A percentile compares a stretch with the other conserved stretches of the same genome.
Conservation (phyloP, 2,329 filamentous ascomycete species). For the Aulographum hederae region DNA sequence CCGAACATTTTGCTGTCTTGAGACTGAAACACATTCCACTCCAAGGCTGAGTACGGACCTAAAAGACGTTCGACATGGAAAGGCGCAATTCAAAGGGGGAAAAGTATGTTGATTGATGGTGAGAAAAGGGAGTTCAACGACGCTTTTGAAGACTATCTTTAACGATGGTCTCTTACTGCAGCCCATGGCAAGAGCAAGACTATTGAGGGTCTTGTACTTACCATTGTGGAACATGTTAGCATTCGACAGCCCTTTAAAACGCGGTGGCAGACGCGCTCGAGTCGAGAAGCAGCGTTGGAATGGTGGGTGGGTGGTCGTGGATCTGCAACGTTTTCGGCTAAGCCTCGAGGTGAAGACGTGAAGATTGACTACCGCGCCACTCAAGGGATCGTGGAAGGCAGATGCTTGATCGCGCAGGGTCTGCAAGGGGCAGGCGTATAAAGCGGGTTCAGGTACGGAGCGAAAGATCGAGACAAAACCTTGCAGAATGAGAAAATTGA, state of each 20-base stretch:
- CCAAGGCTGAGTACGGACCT: too few relatives aligned
- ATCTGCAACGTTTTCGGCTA: neutral
- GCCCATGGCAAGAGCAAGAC: neutral
- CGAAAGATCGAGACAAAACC: neutral
- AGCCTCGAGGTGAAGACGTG: neutral
- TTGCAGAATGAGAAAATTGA: too few relatives aligned
- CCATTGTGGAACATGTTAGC: neutral
- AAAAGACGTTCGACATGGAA: too few relatives aligned
- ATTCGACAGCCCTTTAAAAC: neutral
- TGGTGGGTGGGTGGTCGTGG: neutral
- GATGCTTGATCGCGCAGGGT: neutral
- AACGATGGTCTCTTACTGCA: neutral
- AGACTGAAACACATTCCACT: too few relatives aligned
- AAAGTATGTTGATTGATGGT: neutral
- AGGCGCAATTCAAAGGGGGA: too few relatives aligned
- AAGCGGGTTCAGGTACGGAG: neutral
- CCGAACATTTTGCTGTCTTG: too few relatives aligned
- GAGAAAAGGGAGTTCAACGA: neutral
- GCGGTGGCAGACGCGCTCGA: neutral
- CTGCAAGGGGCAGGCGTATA: neutral
- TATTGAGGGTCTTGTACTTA: neutral
- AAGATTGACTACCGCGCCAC: neutral
- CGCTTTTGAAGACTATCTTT: neutral
- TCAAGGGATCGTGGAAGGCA: neutral
- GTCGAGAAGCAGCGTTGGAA: neutral